Evolutionary conservation across 257 asterid genomes (phyloP).

Genomic region (Solanum pinnatisectum): DNA sequence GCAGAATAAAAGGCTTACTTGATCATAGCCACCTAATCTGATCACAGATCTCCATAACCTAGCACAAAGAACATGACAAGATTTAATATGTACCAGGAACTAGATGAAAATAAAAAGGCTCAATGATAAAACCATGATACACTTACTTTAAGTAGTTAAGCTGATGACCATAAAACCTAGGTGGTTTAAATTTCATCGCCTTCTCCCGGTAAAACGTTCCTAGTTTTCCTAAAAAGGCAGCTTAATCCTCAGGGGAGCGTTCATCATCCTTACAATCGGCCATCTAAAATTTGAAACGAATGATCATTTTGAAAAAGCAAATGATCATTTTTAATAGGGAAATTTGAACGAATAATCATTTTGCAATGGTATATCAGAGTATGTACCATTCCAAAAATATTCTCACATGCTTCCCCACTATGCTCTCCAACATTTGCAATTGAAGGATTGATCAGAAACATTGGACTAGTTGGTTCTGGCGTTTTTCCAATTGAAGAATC

Average conservation of each 20-base stretch:
- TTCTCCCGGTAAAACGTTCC: conserved; percentile 56
- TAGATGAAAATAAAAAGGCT: background rate
- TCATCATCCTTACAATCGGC: conserved; percentile 46
- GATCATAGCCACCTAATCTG: conserved; percentile 84
- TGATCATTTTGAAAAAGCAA: too few relatives aligned
- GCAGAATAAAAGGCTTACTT: conserved; percentile 33
- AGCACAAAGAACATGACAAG: conserved; percentile 1
- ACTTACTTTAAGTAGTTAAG: conserved; percentile 71
- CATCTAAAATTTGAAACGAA: conserved; percentile 26
- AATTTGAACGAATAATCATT: too few relatives aligned
- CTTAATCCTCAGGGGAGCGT: conserved; percentile 79
- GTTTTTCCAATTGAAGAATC: conserved; percentile 16
- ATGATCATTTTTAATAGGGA: too few relatives aligned
- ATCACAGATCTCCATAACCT: conserved; percentile 88
- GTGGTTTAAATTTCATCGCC: conserved; percentile 69
- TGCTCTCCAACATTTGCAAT: conserved; percentile 34
- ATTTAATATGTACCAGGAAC: background rate
- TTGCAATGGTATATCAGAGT: background rate
- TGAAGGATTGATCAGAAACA: conserved; percentile 18
- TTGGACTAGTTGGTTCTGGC: conserved; percentile 45
- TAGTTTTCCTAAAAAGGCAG: conserved; percentile 58
- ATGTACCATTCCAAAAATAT: conserved; percentile 29
- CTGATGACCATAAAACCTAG: conserved; percentile 78
- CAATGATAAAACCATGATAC: background rate
- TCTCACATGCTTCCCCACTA: conserved; percentile 33